A percentile compares a stretch with the other conserved stretches of the same genome.
Evolutionary conservation across 148 eudicot species (phyloP).

Genomic region (Fallopia convolvulus): DNA sequence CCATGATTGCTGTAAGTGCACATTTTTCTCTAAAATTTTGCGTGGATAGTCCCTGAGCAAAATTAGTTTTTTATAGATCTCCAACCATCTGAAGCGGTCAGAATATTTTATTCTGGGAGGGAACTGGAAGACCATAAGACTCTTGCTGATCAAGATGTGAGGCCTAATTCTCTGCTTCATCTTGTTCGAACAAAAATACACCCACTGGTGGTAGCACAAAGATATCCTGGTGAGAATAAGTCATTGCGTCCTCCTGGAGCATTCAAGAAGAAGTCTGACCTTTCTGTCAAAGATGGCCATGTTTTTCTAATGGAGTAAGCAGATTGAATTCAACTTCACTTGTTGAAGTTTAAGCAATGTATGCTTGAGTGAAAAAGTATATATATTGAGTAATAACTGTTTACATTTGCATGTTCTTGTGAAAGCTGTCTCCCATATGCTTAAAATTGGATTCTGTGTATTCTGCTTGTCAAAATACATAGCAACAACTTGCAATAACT

Average conservation of each 20-base stretch:
- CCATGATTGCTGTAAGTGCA: background rate
- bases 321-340: background rate
- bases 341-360: conserved; percentile 3
- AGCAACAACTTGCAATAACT: too few species aligned
- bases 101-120: conserved; percentile 61
- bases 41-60: background rate
- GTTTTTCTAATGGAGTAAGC: conserved; percentile 97
- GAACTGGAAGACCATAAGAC: conserved; percentile 72
- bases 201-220: conserved; percentile 64
- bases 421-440: background rate
- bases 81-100: conserved; percentile 62
- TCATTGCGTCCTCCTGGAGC: conserved; percentile 98
- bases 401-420: background rate
- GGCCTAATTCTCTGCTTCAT: conserved; percentile 88
- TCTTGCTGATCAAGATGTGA: conserved; percentile 70
- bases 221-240: conserved; percentile 83
- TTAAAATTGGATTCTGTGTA: background rate
- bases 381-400: background rate
- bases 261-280: conserved; percentile 92
- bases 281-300: conserved; percentile 92
- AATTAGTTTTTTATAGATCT: conserved; percentile 44
- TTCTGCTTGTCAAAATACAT: background rate
- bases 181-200: conserved; percentile 83
- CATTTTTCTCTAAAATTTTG: background rate
- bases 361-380: background rate